phyloP scores from a whole-genome alignment of 2,329 filamentous ascomycete species.

The Celoporthe dispersa region DNA sequence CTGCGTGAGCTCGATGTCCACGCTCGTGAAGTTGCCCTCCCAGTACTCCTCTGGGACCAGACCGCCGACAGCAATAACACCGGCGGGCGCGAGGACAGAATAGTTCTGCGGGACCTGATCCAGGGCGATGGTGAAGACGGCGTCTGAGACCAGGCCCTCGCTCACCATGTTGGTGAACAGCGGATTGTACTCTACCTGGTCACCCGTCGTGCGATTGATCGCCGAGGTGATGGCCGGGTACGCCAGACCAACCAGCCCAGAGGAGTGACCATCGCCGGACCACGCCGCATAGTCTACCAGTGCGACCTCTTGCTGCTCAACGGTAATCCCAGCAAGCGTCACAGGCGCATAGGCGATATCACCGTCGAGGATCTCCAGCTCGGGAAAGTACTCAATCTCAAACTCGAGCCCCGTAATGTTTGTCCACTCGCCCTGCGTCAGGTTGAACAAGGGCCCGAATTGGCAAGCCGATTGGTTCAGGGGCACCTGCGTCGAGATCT shows the following conservation, averaged over 20 bases:
- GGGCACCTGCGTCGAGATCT: constrained; percentile 31
- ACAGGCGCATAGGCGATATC: constrained; percentile 53
- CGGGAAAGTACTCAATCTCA: constrained; percentile 28
- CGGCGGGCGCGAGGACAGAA: constrained; percentile 32
- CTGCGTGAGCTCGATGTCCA: constrained; percentile 39
- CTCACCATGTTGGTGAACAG: constrained; percentile 53
- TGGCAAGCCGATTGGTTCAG: constrained; percentile 28
- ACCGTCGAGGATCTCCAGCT: constrained; percentile 41
- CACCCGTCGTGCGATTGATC: constrained; percentile 53
- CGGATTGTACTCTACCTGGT: constrained; percentile 49
- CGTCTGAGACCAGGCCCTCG: constrained; percentile 48
- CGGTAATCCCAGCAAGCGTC: constrained; percentile 49
- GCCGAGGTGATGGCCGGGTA: constrained; percentile 47
- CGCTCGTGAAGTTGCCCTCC: constrained; percentile 32
- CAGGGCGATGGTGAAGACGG: constrained; percentile 51
- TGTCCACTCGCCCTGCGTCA: constrained; percentile 18
- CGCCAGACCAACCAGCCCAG: constrained; percentile 55
- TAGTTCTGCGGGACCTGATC: constrained; percentile 47
- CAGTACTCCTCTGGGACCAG: constrained; percentile 48
- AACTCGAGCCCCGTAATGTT: constrained; percentile 26
- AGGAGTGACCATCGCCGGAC: constrained; percentile 56
- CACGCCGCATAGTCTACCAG: constrained; percentile 55
- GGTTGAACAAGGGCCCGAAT: constrained; percentile 31
- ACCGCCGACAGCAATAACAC: constrained; percentile 52
- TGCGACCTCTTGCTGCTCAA: constrained; percentile 52